Base-by-base conservation (phyloP, 2,329 filamentous ascomycete genomes). In the Pezicula neosporulosa region DNA sequence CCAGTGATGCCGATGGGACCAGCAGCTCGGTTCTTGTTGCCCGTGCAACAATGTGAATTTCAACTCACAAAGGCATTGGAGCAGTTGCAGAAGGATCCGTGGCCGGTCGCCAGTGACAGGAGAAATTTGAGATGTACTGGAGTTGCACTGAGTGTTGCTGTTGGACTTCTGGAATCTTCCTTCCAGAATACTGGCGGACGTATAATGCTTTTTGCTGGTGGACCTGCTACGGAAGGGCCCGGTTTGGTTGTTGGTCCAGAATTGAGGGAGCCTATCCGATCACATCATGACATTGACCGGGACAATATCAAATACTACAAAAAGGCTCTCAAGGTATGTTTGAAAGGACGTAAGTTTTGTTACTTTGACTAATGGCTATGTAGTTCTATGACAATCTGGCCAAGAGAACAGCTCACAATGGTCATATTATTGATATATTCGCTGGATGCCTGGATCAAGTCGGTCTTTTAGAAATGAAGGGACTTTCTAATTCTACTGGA, bases 231-330 rank as follows among this genome's bases (percentile, higher is more conserved):
- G 1, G 94, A 99, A 71, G 94, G 94, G 1, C 94, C 94, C 10
- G 94, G 94, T 55, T 91, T 96, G 82, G 94, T 99, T 30, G 94
- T 99, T 67, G 92, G 92, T 2, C 90, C 94, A 21, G 94, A 99
- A 72, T 77, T 99, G 59, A 88, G 93, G 69, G 94, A 99, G 69
- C 91, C 95, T 9, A 97, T 99, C 59, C 87, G 94, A 66, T 97
- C 93, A 39, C 94, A 99, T 73, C 94, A 99, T 72, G 94, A 99
- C 65, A 99, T 99, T 70, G 94, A 99, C 68, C 85, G 92, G 52
- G 94, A 99, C 71, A 97, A 97, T 69, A 96, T 96, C 75, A 99
- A 99, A 72, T 97, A 97, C 74, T 97, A 96, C 76, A 99, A 99
- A 80, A 99, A 99, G 75, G 94, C 94, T 19, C 73, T 97, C 47